phyloP scores from a whole-genome alignment of 1,139 yeast species.

The Meyerozyma guilliermondii region DNA sequence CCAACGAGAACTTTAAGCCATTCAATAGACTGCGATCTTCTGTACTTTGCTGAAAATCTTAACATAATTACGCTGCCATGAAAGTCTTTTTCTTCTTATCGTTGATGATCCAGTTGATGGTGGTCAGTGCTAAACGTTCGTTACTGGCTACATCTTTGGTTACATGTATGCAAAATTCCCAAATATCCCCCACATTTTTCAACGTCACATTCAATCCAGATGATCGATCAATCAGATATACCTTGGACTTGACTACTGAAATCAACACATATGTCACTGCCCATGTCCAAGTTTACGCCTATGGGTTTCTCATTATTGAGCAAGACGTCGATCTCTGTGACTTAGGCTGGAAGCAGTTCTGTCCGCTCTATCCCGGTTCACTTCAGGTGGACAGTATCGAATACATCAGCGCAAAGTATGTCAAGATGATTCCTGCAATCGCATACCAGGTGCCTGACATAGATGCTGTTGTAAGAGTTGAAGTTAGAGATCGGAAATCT shows the following conservation, averaged over 20 bases:
- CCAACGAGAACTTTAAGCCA: too few species aligned
- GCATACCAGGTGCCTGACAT: slow-evolving; percentile 75
- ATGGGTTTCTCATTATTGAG: slow-evolving; percentile 62
- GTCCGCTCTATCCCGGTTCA: slow-evolving; percentile 70
- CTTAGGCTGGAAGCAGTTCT: slow-evolving; percentile 72
- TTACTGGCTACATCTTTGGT: slow-evolving; percentile 65
- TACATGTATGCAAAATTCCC: slow-evolving; percentile 67
- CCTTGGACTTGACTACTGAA: slow-evolving; percentile 58
- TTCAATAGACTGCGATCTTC: too few species aligned
- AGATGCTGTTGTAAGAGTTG: slow-evolving; percentile 64
- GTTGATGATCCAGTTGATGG: background rate
- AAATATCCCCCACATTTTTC: slow-evolving; percentile 59
- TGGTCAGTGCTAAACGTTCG: slow-evolving; percentile 26
- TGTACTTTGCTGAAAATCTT: background rate
- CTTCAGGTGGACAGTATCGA: slow-evolving; percentile 64
- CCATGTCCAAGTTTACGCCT: slow-evolving; percentile 63
- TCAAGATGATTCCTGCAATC: slow-evolving; percentile 57
- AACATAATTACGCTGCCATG: background rate
- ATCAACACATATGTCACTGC: slow-evolving; percentile 55
- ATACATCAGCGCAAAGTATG: slow-evolving; percentile 44
- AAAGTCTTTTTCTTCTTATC: background rate
- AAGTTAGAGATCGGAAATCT: slow-evolving; percentile 30
- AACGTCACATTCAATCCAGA: slow-evolving; percentile 67
- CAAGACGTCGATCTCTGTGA: slow-evolving; percentile 50
- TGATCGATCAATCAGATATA: slow-evolving; percentile 53